Percentiles rank a stretch among this genome's conserved stretches.
Evolutionary conservation across 345 rosid genomes (phyloP).

Genomic region (Syzygium aromaticum): DNA sequence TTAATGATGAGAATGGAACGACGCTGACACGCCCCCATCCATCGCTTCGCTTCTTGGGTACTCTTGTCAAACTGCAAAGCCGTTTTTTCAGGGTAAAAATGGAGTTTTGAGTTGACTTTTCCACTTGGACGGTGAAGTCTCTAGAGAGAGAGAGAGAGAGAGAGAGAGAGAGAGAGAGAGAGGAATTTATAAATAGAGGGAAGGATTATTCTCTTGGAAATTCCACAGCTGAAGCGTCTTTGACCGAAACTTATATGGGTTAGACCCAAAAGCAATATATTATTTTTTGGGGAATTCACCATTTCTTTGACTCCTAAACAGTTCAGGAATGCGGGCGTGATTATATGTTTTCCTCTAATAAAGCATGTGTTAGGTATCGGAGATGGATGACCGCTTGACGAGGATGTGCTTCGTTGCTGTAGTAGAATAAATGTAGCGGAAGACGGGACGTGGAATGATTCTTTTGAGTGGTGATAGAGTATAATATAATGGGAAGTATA

Average conservation of each 20-base stretch:
- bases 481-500: neutral
- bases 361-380: neutral
- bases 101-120: conserved; percentile 11
- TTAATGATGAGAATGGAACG: neutral
- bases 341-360: neutral
- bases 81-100: conserved; percentile 18
- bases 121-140: conserved; percentile 7
- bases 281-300: neutral
- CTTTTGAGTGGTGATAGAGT: neutral
- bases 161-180: neutral
- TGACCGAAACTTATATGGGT: conserved; percentile 29
- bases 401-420: neutral
- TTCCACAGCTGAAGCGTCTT: conserved; percentile 33
- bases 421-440: neutral
- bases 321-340: neutral
- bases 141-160: neutral
- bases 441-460: neutral
- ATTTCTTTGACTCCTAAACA: neutral
- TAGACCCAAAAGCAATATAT: neutral
- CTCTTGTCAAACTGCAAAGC: neutral
- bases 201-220: neutral
- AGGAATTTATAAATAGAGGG: neutral
- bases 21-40: neutral
- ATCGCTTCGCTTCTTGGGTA: neutral
- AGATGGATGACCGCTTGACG: neutral